Conservation (phyloP, 2,329 filamentous ascomycete genomes). For the Leptosphaerulina australis region DNA sequence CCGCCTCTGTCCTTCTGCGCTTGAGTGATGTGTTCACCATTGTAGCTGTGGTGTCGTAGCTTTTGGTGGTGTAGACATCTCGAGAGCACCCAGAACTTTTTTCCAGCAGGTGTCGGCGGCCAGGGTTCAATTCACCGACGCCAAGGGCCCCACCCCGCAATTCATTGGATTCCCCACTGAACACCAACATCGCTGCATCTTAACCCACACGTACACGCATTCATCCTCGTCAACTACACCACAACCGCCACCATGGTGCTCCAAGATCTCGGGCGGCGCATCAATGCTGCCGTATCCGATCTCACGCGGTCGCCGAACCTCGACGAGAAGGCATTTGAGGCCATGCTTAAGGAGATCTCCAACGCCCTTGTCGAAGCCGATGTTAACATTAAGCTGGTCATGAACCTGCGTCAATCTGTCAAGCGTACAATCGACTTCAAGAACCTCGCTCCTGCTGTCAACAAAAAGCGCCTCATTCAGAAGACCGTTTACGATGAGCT, state of each 20-base stretch:
- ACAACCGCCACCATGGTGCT: constrained; percentile 76
- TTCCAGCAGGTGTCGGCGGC: constrained; percentile 30
- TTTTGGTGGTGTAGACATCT: constrained; percentile 6
- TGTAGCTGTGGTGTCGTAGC: constrained; percentile 23
- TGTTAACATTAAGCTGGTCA: constrained; percentile 93
- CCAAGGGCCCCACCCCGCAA: constrained; percentile 33
- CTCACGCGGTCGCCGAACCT: constrained; percentile 90
- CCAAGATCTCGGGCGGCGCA: constrained; percentile 97
- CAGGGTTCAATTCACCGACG: constrained; percentile 33
- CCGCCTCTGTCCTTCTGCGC: constrained; percentile 66
- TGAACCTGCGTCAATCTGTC: constrained; percentile 90
- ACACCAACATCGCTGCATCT: constrained; percentile 25
- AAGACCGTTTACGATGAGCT: constrained; percentile 98
- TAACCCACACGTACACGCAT: not conserved
- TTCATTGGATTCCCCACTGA: constrained; percentile 24
- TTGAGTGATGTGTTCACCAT: constrained; percentile 53
- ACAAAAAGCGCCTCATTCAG: constrained; percentile 98
- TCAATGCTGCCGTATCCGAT: constrained; percentile 94
- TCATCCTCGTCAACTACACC: not conserved
- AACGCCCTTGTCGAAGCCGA: constrained; percentile 94
- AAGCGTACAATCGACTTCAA: constrained; percentile 91
- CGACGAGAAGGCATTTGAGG: constrained; percentile 98
- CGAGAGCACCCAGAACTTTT: constrained; percentile 16
- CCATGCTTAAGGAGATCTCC: constrained; percentile 98
- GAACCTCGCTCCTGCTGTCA: constrained; percentile 85